These are phyloP conservation scores for Phytophthora citrophthora DNA, from an alignment of 352 stramenopile genomes.

Conservation along the genomic window DNA sequence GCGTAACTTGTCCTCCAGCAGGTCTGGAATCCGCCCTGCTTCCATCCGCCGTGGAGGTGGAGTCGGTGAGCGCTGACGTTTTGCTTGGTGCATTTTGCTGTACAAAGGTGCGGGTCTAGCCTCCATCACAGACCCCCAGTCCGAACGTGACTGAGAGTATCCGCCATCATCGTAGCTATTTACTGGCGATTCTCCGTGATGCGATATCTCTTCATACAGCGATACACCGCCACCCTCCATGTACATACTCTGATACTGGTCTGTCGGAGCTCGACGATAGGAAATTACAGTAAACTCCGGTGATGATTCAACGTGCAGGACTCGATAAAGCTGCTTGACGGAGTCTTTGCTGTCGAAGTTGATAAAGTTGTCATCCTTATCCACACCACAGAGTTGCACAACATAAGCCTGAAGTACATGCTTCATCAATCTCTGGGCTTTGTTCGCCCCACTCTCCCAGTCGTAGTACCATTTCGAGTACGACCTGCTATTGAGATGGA, in stretches of 20 bases:
- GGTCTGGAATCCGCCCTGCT: neutral
- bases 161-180: too few species aligned
- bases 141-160: too few species aligned
- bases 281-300: conserved; percentile 76
- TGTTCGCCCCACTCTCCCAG: conserved; percentile 72
- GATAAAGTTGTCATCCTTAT: conserved; percentile 38
- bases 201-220: too few species aligned
- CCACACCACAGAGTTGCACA: conserved; percentile 45
- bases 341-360: neutral
- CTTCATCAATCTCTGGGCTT: conserved; percentile 67
- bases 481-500: conserved; percentile 57
- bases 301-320: conserved; percentile 52
- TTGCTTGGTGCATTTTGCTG: neutral
- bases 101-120: neutral
- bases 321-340: conserved; percentile 34
- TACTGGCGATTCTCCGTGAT: too few species aligned
- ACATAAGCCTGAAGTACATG: conserved; percentile 69
- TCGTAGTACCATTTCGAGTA: conserved; percentile 66
- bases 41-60: conserved; percentile 30
- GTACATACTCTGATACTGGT: neutral
- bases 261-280: conserved; percentile 36
- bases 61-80: neutral
- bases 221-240: neutral
- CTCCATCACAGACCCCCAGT: too few species aligned
- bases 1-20: conserved; percentile 16